A percentile compares a stretch with the other conserved stretches of the same genome.
Evolutionary conservation across 202 grass and related monocot species (phyloP).

Genomic region (Schoenoplectus tabernaemontani): DNA sequence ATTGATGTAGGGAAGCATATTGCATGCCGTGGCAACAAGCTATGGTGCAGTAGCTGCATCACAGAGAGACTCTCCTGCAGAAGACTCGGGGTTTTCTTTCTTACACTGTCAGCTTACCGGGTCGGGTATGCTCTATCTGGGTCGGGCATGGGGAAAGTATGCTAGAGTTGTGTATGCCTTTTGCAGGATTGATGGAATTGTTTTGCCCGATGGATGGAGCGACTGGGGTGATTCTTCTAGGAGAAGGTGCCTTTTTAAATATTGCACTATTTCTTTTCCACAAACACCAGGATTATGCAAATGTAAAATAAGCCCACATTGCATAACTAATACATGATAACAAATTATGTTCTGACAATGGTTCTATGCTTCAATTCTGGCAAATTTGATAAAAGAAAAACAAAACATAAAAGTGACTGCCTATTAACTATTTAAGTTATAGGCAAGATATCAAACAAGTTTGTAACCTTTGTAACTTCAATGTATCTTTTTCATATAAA

Average conservation of each 20-base stretch:
- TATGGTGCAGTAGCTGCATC: conserved; percentile 92
- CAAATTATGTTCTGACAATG: neutral
- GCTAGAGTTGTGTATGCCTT: conserved; percentile 66
- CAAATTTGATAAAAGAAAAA: neutral
- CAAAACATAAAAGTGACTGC: neutral
- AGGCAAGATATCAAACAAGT: neutral
- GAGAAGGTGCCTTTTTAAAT: conserved; percentile 35
- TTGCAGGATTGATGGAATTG: conserved; percentile 63
- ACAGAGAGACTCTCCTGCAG: conserved; percentile 61
- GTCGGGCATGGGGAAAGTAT: conserved; percentile 79
- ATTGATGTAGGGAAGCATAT: conserved; percentile 48
- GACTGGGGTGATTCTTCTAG: conserved; percentile 77
- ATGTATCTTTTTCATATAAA: neutral
- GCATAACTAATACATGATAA: neutral
- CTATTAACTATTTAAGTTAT: neutral
- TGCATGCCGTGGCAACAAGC: conserved; percentile 61
- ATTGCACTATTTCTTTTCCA: neutral
- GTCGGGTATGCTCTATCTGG: conserved; percentile 74
- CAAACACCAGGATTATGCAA: neutral
- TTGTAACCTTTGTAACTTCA: neutral
- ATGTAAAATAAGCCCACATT: neutral
- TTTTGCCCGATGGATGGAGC: conserved; percentile 77
- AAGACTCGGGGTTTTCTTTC: conserved; percentile 85
- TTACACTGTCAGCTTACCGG: conserved; percentile 56
- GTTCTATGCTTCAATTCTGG: neutral